A percentile compares a stretch with the other conserved stretches of the same genome.
These are phyloP conservation scores for Phlyctochytrium bullatum DNA, from an alignment of 192 early-diverging fungal species.

Conservation along the genomic window DNA sequence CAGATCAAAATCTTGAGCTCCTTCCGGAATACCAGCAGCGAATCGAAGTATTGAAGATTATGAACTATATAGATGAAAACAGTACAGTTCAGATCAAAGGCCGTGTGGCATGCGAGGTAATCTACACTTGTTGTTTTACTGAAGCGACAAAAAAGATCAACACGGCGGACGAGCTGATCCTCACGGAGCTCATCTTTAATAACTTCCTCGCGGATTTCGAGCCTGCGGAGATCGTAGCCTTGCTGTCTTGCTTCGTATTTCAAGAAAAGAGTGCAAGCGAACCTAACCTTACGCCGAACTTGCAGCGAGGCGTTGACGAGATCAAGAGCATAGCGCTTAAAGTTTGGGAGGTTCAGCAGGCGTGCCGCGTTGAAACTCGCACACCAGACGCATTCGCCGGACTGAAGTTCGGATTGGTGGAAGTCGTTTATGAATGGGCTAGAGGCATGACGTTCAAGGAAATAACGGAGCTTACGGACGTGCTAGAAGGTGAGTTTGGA, in stretches of 20 bases:
- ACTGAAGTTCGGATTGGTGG: conserved; percentile 84
- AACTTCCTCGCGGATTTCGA: conserved; percentile 88
- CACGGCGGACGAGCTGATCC: conserved; percentile 88
- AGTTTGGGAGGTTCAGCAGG: conserved; percentile 71
- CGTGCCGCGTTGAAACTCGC: conserved; percentile 42
- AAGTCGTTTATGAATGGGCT: conserved; percentile 99
- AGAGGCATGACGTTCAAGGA: conserved; percentile 86
- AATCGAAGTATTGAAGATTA: conserved; percentile 75
- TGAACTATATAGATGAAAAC: conserved; percentile 80
- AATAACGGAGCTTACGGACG: conserved; percentile 90
- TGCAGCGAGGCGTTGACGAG: conserved; percentile 56
- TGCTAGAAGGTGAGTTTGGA: conserved; percentile 74
- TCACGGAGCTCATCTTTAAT: conserved; percentile 93
- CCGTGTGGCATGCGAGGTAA: conserved; percentile 87
- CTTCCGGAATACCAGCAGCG: conserved; percentile 91
- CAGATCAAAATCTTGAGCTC: conserved; percentile 89
- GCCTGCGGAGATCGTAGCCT: conserved; percentile 89
- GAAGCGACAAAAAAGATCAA: conserved; percentile 65
- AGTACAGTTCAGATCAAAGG: conserved; percentile 93
- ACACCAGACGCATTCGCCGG: conserved; percentile 35
- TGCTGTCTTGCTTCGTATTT: conserved; percentile 93
- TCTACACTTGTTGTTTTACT: not conserved
- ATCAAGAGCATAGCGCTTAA: conserved; percentile 66
- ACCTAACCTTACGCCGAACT: conserved; percentile 61
- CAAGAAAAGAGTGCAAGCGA: conserved; percentile 79